Percentiles rank a stretch among this genome's conserved stretches.
These are phyloP conservation scores for Parasitella parasitica DNA, from an alignment of 371 early-diverging fungal species.

Conservation along the genomic window DNA sequence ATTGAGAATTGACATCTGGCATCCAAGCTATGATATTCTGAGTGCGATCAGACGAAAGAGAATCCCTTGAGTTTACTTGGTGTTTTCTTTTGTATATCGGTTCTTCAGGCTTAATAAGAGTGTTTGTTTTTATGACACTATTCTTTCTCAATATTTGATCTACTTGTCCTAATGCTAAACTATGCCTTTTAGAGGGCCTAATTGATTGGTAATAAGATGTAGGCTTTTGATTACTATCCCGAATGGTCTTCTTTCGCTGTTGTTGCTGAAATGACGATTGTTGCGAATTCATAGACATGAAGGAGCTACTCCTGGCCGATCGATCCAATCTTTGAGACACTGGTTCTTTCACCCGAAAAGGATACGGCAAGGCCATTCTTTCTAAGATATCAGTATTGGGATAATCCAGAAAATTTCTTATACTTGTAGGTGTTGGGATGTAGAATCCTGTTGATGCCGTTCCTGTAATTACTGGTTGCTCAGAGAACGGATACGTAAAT, in stretches of 20 bases:
- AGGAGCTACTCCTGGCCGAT: background rate
- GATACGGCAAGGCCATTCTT: constrained; percentile 8
- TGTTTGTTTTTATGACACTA: background rate
- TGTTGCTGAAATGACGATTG: background rate
- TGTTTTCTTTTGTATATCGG: background rate
- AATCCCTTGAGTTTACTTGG: background rate
- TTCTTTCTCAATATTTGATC: background rate
- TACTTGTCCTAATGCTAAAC: constrained; percentile 4
- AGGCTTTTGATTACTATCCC: background rate
- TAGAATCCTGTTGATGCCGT: background rate
- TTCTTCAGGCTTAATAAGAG: background rate
- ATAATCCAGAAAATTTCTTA: constrained; percentile 1
- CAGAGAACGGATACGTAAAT: constrained; percentile 5
- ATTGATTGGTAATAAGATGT: background rate
- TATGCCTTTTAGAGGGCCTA: background rate
- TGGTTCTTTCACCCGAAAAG: constrained; percentile 7
- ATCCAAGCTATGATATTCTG: constrained; percentile 7
- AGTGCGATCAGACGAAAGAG: background rate
- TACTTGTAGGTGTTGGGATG: constrained; percentile 2
- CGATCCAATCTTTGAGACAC: background rate
- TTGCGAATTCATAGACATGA: background rate
- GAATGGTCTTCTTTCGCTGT: background rate
- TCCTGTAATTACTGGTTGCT: background rate
- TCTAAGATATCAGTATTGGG: background rate
- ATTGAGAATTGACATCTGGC: background rate